Evolutionary conservation across 2,329 filamentous ascomycete genomes (phyloP).

Genomic region (Alternaria ethzedia): DNA sequence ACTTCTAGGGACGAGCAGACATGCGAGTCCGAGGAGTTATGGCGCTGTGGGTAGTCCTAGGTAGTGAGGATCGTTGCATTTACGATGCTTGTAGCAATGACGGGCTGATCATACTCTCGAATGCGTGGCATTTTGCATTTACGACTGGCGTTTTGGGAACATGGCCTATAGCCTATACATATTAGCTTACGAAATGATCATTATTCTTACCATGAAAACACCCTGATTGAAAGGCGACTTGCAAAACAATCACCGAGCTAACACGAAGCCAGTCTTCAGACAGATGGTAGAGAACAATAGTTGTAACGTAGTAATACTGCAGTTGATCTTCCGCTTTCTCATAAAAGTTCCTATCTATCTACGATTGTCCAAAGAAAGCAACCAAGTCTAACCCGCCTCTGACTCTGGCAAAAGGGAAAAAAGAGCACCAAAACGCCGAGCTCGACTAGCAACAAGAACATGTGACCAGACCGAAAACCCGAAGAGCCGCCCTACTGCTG

Average conservation of each 20-base stretch:
- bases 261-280: background rate
- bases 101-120: background rate
- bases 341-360: background rate
- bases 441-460: constrained; percentile 10
- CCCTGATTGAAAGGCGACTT: background rate
- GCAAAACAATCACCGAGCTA: background rate
- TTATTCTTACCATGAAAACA: background rate
- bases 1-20: constrained; percentile 40
- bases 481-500: background rate
- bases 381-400: background rate
- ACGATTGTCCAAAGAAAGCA: background rate
- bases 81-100: too few relatives aligned
- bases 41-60: constrained; percentile 28
- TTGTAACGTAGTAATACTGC: background rate
- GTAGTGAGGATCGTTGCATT: constrained; percentile 1
- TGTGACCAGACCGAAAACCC: constrained; percentile 4
- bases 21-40: constrained; percentile 46
- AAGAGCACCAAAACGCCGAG: constrained; percentile 8
- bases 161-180: background rate
- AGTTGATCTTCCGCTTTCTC: background rate
- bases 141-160: background rate
- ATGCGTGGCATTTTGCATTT: background rate
- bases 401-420: background rate
- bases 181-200: background rate
- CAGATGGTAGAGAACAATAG: background rate